phyloP scores from a whole-genome alignment of 2,329 filamentous ascomycete species.

The Diplodia sapinea region DNA sequence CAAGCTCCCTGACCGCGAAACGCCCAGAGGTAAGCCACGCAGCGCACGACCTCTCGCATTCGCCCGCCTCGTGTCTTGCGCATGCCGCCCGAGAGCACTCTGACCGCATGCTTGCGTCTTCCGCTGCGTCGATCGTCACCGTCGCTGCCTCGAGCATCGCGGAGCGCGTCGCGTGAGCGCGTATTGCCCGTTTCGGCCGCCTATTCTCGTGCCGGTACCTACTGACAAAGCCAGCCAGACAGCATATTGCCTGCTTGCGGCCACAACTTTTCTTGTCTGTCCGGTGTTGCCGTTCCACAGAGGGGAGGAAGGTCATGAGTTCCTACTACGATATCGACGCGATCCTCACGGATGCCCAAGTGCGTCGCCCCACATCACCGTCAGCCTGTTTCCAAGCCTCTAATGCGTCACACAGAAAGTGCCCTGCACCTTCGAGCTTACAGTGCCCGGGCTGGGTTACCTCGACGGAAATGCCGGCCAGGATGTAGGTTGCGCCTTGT shows the following conservation, averaged over 20 bases:
- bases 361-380: constrained; percentile 43
- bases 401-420: constrained; percentile 70
- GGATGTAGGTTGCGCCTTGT: constrained; percentile 51
- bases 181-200: constrained; percentile 28
- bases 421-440: constrained; percentile 91
- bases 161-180: constrained; percentile 27
- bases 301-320: constrained; percentile 42
- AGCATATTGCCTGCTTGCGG: not conserved
- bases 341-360: constrained; percentile 84
- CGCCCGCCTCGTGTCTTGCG: constrained; percentile 4
- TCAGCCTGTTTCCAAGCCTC: not conserved
- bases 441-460: constrained; percentile 84
- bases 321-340: constrained; percentile 86
- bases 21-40: constrained; percentile 26
- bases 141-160: constrained; percentile 13
- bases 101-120: not conserved
- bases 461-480: constrained; percentile 80
- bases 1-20: constrained; percentile 10
- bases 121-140: constrained; percentile 4
- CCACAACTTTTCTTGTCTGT: not conserved
- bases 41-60: not conserved
- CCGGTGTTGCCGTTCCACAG: not conserved
- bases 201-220: not conserved
- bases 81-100: not conserved
- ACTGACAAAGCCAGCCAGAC: constrained; percentile 1